Base-by-base conservation (phyloP, 768 basidiomycete species). In the Plicaturopsis crispa region DNA sequence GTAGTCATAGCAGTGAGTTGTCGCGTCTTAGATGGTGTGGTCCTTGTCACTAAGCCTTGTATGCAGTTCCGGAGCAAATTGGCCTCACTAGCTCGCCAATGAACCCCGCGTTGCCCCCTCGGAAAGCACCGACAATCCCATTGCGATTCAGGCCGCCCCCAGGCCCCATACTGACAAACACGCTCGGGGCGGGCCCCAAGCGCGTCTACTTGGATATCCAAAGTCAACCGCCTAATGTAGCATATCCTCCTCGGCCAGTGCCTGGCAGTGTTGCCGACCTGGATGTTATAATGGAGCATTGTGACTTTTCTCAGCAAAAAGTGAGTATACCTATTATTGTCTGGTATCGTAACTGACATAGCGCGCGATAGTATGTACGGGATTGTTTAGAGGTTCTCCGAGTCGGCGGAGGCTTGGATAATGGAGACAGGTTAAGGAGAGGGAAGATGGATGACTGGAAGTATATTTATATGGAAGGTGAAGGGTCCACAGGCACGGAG, bases 331-430 rank as follows among this genome's bases (percentile, higher is more conserved):
- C 39, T 33, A 19, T 13, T 28, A 36, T 24, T 33, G 7, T 23
- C 16, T 39, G 26, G 28, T 12, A 28, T 38, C 34, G 35, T 20
- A 24, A 21, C 39, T 38, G 37, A 37, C 42, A 55, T 37, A 45
- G 12, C 32, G 18, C 33, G 23, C 18, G 21, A 16, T 54, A 96
- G 87, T 93, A 87, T 62, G 94, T 98, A n/a, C 80, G 94, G 28
- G 96, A 98, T 55, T 99, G 96, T 52, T 68, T 99, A 28, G 93
- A 98, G 59, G 81, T 94, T 32, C 73, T 99, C 19, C 78, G 94
- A n/a, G 65, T 92, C 10, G 94, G 93, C 3, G 88, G 73, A 5
- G 85, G 89, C 12, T 70, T 98, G 32, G 93, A 99, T 54, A 82
- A 84, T 36, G 83, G 79, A 11, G 78, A 77, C 31, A 73, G 79